These are phyloP conservation scores for Balakata baccata DNA, from an alignment of 345 rosid genomes.

Conservation along the genomic window DNA sequence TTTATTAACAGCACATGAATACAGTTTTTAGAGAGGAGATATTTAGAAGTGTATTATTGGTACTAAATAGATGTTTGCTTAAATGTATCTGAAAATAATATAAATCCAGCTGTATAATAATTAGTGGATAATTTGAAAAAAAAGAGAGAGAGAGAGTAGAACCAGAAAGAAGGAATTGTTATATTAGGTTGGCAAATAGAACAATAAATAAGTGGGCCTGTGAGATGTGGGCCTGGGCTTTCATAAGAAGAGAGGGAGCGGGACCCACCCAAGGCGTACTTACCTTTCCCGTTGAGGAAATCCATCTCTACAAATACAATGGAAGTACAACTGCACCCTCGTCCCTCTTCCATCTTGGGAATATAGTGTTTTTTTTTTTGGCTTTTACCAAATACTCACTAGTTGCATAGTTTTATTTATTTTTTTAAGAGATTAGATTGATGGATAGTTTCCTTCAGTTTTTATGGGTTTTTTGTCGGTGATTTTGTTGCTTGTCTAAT, in stretches of 20 bases:
- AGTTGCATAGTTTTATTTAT: background rate
- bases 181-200: background rate
- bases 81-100: too few species aligned
- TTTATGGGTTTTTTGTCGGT: too few species aligned
- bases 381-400: background rate
- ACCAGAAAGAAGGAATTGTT: background rate
- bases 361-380: conserved; percentile 29
- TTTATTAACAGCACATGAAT: too few species aligned
- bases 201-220: conserved; percentile 37
- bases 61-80: too few species aligned
- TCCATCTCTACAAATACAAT: conserved; percentile 21
- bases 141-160: too few species aligned
- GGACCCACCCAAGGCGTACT: conserved; percentile 15
- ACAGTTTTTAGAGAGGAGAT: too few species aligned
- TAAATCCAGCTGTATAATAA: too few species aligned
- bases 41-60: too few species aligned
- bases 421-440: background rate
- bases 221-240: conserved; percentile 41
- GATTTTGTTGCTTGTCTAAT: too few species aligned
- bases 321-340: conserved; percentile 33
- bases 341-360: conserved; percentile 68
- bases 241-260: conserved; percentile 10
- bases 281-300: conserved; percentile 50
- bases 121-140: too few species aligned
- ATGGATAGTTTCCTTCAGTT: background rate